Base-by-base conservation (phyloP, 1,139 yeast species). In the Kodamaea suecica region DNA sequence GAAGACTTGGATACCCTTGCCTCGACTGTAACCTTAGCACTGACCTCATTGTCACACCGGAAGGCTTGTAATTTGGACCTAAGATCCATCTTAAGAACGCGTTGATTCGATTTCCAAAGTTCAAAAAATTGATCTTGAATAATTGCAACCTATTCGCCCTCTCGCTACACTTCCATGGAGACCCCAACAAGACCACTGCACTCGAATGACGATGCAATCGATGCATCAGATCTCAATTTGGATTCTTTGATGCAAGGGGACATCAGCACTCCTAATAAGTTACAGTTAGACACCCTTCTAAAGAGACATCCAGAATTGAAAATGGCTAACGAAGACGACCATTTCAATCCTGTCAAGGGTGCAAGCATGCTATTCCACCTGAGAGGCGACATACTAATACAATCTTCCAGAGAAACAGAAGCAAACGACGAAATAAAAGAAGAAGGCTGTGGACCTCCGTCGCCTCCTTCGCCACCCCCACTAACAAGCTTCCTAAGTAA, bases 341-440 rank as follows among this genome's bases (percentile, higher is more conserved):
- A 53, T 14, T 31, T 63, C 20, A 68, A 69, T 40, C 67, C 74
- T 0, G 61, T 66, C 3, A 67, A 64, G 41, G 65, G 63, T 10
- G 69, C 75, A 1, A 60, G 63, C 33, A 68, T 72, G 12, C 50
- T 66, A 17, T 68, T 75, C 44, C n/a, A n/a, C n/a, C 71, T 76
- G 17, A 74, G 73, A 20, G 49, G 28, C 12, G 28, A 33, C 17
- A 9, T 33, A 12, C 12, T 29, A 4, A 6, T 9, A 19, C 21
- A 19, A 9, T 9, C 21, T 19, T n/a, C n/a, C n/a, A n/a, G n/a
- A 25, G 28, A 30, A 3, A 27, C 24, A n/a, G 27, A 30, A 29
- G 29, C n/a, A n/a, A n/a, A n/a, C n/a, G n/a, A 26, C n/a, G 20
- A 31, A 27, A n/a, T n/a, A n/a, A n/a, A n/a, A n/a, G n/a, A n/a